phyloP scores from a whole-genome alignment of 768 basidiomycete species.

The Symmetrospora coprosmae region DNA sequence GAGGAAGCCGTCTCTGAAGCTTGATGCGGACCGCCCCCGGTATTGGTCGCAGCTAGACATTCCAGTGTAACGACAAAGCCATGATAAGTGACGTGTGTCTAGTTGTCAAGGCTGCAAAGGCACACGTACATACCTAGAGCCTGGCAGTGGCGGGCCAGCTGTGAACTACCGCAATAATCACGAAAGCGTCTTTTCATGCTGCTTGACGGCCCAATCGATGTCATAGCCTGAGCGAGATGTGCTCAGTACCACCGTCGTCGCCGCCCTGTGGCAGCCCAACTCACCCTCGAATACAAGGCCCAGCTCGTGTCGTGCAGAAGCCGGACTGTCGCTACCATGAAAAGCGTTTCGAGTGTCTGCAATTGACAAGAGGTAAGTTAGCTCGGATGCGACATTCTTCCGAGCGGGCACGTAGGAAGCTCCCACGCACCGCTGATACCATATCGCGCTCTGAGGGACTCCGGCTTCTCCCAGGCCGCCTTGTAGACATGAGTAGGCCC shows the following conservation, averaged over 20 bases:
- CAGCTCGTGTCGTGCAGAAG: constrained; percentile 26
- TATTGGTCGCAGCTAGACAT: neutral
- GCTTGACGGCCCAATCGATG: constrained; percentile 1
- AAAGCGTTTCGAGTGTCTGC: constrained; percentile 31
- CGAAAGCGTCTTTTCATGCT: neutral
- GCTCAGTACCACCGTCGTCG: neutral
- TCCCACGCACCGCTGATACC: constrained; percentile 21
- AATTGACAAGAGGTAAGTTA: neutral
- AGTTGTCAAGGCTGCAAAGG: neutral
- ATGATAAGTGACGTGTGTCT: neutral
- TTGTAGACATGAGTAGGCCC: constrained; percentile 31
- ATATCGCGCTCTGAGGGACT: constrained; percentile 27
- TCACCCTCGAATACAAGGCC: constrained; percentile 26
- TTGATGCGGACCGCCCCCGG: neutral
- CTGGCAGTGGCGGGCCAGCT: too few species aligned
- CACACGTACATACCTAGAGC: neutral
- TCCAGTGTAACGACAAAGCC: neutral
- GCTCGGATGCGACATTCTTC: too few species aligned
- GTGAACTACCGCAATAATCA: neutral
- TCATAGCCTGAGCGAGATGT: neutral
- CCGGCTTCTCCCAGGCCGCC: constrained; percentile 27
- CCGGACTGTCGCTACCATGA: constrained; percentile 30
- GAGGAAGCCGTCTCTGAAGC: neutral
- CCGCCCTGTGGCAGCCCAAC: neutral
- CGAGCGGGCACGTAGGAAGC: neutral